Evolutionary conservation across 2,329 filamentous ascomycete genomes (phyloP), one percentile per base, ranked within the genome.

Genomic region (Aphanoascus verrucosus): DNA sequence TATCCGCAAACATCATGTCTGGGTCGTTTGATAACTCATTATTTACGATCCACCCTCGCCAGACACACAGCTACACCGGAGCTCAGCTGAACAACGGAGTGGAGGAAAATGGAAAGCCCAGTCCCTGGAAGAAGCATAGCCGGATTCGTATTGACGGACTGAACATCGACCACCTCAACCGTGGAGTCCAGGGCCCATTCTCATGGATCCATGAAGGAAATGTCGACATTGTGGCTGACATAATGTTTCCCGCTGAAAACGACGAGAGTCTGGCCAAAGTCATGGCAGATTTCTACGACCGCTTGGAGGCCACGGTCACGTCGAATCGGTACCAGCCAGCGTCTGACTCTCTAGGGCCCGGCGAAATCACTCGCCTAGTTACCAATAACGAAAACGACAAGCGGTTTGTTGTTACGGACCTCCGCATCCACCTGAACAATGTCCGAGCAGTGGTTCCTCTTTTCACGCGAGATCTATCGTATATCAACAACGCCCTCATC

Each of bases 151-250:
- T 98, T 55, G 93, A 98, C 64, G 89, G 85, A 0, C 77, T 98
- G 8, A 94, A 85, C 65, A 96, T 98, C 52, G 93, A 97, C 63
- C 93, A 98, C 67, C 77, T 98, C 8, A 98, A 98, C 65, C 82
- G 89, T 41, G 90, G 90, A 20, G 88, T 95, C 15, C 83, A 93
- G 57, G 93, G 93, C 0, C 90, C 91, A 0, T 96, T 98, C 67
- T 90, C 88, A 2, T 98, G 93, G 93, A 98, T 98, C 51, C 86
- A 94, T 60, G 88, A 97, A 70, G 93, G 93, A 34, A 94, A 93
- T 58, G 89, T 98, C 40, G 93, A 98, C 65, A 95, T 98, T 57
- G 84, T 97, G 12, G 86, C 93, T 5, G 93, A 98, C 63, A 83
- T 98, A 59, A 91, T 95, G 82, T 87, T 98, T 57, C 93, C 93